Base-by-base conservation (phyloP, 768 basidiomycete species). In the Xanthoconium purpureum region DNA sequence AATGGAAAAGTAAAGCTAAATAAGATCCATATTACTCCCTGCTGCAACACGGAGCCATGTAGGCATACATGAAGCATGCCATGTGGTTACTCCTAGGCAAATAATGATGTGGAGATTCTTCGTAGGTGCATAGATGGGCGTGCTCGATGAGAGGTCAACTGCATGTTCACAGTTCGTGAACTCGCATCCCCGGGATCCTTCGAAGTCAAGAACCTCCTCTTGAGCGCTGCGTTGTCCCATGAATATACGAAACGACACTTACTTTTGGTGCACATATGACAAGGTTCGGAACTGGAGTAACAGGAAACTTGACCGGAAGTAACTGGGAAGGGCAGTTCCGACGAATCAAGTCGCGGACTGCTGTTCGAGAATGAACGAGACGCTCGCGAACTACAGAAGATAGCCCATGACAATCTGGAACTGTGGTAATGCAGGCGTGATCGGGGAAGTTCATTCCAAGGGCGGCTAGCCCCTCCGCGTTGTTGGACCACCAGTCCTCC, bases 401-500 rank as follows among this genome's bases (percentile, higher is more conserved):
- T 35, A 61, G 50, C 5, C 32, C 50, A 37, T 28, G 52, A 24
- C 28, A 42, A 24, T 58, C 51, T 17, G 55, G 54, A 24, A 66
- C 17, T 1, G 61, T 45, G 12, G 66, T 68, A 14, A 65, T 32
- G 29, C 66, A 68, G 6, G 63, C 63, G 32, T 68, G 63, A 13
- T 47, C 66, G 12, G 24, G 32, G 6, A 67, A 68, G 15, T 33
- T n/a, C 58, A 67, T 60, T 9, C 60, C 63, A 5, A 48, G 24
- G n/a, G 15, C 48, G n/a, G 28, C 37, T 8, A 67, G 40, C 1
- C 57, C 58, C 32, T 14, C 18, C 17, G 36, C 54, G 28, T 69
- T 62, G 15, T 55, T 57, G 3, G 50, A 43, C 65, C 63, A 69
- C 67, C 60, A 62, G 20, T 60, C 49, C 15, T 69, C 65, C 67